phyloP scores from a whole-genome alignment of 495 filamentous ascomycete species.

The Penicillium soppii region DNA sequence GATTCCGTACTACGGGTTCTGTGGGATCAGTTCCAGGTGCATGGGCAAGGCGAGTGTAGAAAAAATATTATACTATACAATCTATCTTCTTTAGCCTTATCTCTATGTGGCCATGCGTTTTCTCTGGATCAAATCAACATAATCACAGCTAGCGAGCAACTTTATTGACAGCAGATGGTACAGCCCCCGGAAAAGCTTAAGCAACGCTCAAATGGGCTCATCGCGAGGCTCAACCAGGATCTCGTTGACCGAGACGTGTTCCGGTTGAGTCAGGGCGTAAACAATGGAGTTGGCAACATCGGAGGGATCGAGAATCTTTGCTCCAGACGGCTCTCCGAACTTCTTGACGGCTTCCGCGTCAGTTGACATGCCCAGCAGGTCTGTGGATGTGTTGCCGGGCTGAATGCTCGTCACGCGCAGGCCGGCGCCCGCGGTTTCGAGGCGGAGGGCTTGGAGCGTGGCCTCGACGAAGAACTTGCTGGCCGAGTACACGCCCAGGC shows the following conservation, averaged over 20 bases:
- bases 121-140: neutral
- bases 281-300: slow-evolving; percentile 66
- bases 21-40: neutral
- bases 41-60: slow-evolving; percentile 7
- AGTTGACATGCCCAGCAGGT: slow-evolving; percentile 62
- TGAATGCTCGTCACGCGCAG: slow-evolving; percentile 65
- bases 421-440: slow-evolving; percentile 65
- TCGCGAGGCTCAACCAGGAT: slow-evolving; percentile 69
- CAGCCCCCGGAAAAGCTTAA: neutral
- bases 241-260: slow-evolving; percentile 69
- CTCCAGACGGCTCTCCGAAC: slow-evolving; percentile 64
- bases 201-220: slow-evolving; percentile 57
- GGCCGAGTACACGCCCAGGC: slow-evolving; percentile 69
- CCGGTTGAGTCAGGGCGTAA: slow-evolving; percentile 61
- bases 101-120: slow-evolving; percentile 6
- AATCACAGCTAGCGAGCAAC: neutral
- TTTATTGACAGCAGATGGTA: slow-evolving; percentile 1
- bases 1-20: too few species aligned
- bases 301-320: slow-evolving; percentile 60
- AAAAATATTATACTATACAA: slow-evolving; percentile 8
- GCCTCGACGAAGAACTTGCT: slow-evolving; percentile 75
- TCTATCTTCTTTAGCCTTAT: neutral
- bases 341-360: slow-evolving; percentile 68
- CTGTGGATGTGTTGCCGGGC: slow-evolving; percentile 65
- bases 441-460: slow-evolving; percentile 60